A percentile compares a stretch with the other conserved stretches of the same genome.
Evolutionary conservation across 192 early-diverging fungal genomes (phyloP).

Genomic region (Phycomyces nitens): DNA sequence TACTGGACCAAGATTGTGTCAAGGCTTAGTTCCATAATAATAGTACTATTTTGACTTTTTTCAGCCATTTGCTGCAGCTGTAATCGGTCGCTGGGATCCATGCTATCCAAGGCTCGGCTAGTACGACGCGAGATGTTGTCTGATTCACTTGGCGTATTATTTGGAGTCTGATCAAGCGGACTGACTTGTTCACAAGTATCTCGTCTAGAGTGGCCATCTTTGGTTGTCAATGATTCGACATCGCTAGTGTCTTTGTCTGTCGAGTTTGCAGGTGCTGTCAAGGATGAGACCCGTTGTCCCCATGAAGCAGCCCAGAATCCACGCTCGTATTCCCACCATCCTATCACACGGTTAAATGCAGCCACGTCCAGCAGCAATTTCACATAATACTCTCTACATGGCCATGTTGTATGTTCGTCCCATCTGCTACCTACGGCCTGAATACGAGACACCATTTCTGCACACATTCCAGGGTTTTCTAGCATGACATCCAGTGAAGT

Average conservation of each 20-base stretch:
- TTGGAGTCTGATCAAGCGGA: too few species aligned
- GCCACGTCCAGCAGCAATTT: constrained; percentile 73
- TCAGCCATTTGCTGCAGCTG: constrained; percentile 60
- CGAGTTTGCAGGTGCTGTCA: not conserved
- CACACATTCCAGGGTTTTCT: constrained; percentile 57
- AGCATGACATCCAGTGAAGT: constrained; percentile 54
- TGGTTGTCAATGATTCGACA: constrained; percentile 1
- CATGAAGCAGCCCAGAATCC: constrained; percentile 52
- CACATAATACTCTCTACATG: constrained; percentile 58
- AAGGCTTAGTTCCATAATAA: constrained; percentile 72
- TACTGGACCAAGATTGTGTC: constrained; percentile 58
- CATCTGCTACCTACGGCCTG: constrained; percentile 60
- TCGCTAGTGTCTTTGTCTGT: constrained; percentile 12
- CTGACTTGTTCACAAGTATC: too few species aligned
- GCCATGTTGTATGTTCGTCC: constrained; percentile 64
- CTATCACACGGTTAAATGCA: constrained; percentile 72
- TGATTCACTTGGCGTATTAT: not conserved
- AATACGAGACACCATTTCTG: constrained; percentile 53
- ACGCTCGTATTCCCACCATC: constrained; percentile 75
- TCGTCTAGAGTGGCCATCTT: too few species aligned
- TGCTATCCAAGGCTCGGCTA: not conserved
- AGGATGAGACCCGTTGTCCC: not conserved
- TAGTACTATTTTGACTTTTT: constrained; percentile 64
- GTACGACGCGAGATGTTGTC: not conserved
- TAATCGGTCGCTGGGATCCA: constrained; percentile 23